Conservation (phyloP, 2,329 filamentous ascomycete genomes). For the Tolypocladium tundrense region DNA sequence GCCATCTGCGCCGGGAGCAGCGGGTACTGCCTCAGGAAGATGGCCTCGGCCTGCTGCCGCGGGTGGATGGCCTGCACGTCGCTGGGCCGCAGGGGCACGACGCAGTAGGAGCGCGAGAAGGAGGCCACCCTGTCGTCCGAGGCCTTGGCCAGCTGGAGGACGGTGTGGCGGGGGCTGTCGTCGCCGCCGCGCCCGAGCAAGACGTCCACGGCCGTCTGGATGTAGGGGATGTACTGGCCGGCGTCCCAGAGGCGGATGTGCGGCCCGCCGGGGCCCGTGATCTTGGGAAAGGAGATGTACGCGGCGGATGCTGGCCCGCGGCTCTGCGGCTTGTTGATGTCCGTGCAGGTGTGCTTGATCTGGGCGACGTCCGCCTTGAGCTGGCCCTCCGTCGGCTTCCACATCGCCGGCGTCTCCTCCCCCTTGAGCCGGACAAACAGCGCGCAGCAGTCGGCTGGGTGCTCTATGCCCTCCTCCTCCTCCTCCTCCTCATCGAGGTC, state of each 20-base stretch:
- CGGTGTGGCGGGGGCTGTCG: slow-evolving; percentile 2
- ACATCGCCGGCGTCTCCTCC: slow-evolving; percentile 4
- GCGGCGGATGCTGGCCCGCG: not conserved
- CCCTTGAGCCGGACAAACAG: slow-evolving; percentile 12
- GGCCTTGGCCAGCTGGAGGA: slow-evolving; percentile 6
- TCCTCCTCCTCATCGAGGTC: not conserved
- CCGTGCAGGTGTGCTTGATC: not conserved
- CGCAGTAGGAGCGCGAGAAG: not conserved
- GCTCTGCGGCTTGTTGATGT: not conserved
- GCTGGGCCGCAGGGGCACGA: not conserved
- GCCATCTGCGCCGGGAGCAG: not conserved
- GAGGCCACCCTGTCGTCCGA: not conserved
- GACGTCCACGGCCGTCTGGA: slow-evolving; percentile 15
- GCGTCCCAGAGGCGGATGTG: slow-evolving; percentile 8
- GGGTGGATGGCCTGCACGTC: not conserved
- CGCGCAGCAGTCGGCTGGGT: not conserved
- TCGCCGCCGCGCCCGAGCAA: slow-evolving; percentile 8
- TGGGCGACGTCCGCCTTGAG: slow-evolving; percentile 8
- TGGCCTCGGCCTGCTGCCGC: not conserved
- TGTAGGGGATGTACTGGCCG: slow-evolving; percentile 14
- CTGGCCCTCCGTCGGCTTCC: slow-evolving; percentile 11
- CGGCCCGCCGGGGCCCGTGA: not conserved
- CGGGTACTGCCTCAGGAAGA: not conserved
- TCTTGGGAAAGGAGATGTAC: not conserved
- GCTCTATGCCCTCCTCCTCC: not conserved